Base-by-base conservation (phyloP, 169 alveolate genomes). In the Plasmodium billcollinsi region DNA sequence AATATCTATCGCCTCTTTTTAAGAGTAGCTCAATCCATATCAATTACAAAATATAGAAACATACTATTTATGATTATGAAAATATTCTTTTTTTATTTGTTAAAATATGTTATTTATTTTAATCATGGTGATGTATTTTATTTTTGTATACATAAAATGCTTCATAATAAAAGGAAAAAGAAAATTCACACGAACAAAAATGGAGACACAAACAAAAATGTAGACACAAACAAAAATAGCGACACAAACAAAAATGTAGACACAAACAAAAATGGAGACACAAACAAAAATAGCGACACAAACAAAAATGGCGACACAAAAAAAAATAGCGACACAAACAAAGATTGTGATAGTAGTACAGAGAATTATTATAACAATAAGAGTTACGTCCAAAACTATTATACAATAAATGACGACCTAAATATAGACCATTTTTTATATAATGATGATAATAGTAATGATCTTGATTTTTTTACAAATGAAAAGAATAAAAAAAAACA, bases 21-120 rank as follows among this genome's bases (percentile, higher is more conserved):
- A 8, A 49, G 91, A 67, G 85, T 83, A 21, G 52, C 83, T 14
- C 91, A 83, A 56, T 83, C 91, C n/a, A 49, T 63, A 15, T 67
- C 70, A 5, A 52, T 83, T 2, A 47, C 80, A 54, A 83, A 67
- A 21, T 83, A 67, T 83, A 83, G 69, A 58, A 33, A 54, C 11
- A 39, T 83, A 14, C 29, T 83, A 18, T 21, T 11, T 26, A 8
- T 56, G 18, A 67, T 83, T 26, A 43, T 83, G 12, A 83, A 83
- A 18, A 39, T 39, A 12, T 83, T 33, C 69, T 83, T 83, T 83
- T 83, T 83, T 43, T 83, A 83, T 62, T 69, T 83, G 43, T 58
- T 83, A 54, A 83, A 83, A 58, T 83, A 83, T 62, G 74, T 83
- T 63, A 83, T 83, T 14, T 83, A 83, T 69, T 83, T 83, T 67